Evolutionary conservation across 176 grass and related monocot species (phyloP), one percentile per base, ranked within the genome.

Genomic region (Cocos nucifera): DNA sequence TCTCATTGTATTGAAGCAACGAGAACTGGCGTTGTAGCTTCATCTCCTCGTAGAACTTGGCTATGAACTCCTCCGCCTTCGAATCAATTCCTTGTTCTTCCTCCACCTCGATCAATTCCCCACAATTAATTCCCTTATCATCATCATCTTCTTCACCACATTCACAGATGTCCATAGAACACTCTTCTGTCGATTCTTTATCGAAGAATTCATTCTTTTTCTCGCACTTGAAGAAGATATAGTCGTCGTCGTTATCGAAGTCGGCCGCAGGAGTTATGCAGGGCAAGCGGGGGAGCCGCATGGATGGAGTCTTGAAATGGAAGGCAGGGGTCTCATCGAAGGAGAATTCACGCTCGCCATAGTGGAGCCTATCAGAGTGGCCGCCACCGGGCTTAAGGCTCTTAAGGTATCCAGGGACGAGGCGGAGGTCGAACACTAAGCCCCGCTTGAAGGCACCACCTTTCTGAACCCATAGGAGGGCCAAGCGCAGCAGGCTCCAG

Each of bases 21-120:
- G 86, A 87, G 22, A 77, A 71, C 72, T 85, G 87, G 2, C 83
- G 57, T 72, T 97, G 84, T 69, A 97, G 73, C 51, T 72, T 88
- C 69, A 97, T 88, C 73, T 97, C 72, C 58, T 80, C 75, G 49
- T 91, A 67, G 65, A 97, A 97, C 49, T 60, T 80, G 0, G 87
- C 73, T 58, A 97, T 91, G 68, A 97, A 97, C 55, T 91, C 84
- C 51, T 97, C 93, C 4, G 92, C 92, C 61, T 78, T 90, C 12
- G 48, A 60, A 59, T 97, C 87, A 25, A 97, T 83, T 20, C 83
- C 92, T 24, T 69, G 71, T 25, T 67, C 74, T 25, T 70, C 72
- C 6, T n/a, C 66, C 25, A 10, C 19, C 6, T 51, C 25, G 6
- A 14, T 58, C 10, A 21, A 2, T 15, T 59, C 6, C 24, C 15